phyloP scores from a whole-genome alignment of 441 rosid species.

The Arabidopsis lyrata region DNA sequence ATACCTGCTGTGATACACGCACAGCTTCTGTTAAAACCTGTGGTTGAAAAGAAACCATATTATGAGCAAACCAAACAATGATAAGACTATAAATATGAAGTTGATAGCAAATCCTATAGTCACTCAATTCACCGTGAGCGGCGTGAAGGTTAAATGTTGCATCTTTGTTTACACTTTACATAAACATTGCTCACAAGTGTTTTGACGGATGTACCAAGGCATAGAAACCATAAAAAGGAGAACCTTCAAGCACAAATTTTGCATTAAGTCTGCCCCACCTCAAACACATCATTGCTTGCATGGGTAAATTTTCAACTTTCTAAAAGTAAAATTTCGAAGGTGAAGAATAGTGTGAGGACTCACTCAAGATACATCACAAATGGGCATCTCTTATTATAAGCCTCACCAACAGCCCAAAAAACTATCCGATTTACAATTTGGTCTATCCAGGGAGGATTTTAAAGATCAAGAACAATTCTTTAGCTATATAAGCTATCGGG shows the following conservation, averaged over 20 bases:
- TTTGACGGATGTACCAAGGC: no score
- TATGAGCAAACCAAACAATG: conserved; percentile 29
- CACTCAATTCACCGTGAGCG: no score
- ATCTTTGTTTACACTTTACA: no score
- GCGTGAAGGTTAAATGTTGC: no score
- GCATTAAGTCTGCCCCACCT: conserved; percentile 4
- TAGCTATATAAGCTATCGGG: conserved; percentile 23
- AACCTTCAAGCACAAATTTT: background rate
- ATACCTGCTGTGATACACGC: conserved; percentile 85
- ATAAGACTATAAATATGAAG: conserved; percentile 13
- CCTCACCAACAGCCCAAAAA: conserved; percentile 24
- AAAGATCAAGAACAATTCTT: conserved; percentile 10
- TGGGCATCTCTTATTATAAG: conserved; percentile 22
- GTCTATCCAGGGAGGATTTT: conserved; percentile 14
- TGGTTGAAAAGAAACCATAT: conserved; percentile 33
- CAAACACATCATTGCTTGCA: conserved; percentile 14
- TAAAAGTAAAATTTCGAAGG: conserved; percentile 8
- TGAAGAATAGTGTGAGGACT: conserved; percentile 17
- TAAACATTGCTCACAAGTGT: no score
- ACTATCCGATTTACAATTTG: conserved; percentile 21
- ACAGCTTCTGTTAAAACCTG: conserved; percentile 98
- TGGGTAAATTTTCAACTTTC: background rate
- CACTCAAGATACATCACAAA: conserved; percentile 19
- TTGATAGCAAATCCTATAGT: conserved; percentile 2
- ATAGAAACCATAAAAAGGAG: no score